Conservation (phyloP, 129 eudicot genomes). For the Dittrichia graveolens region DNA sequence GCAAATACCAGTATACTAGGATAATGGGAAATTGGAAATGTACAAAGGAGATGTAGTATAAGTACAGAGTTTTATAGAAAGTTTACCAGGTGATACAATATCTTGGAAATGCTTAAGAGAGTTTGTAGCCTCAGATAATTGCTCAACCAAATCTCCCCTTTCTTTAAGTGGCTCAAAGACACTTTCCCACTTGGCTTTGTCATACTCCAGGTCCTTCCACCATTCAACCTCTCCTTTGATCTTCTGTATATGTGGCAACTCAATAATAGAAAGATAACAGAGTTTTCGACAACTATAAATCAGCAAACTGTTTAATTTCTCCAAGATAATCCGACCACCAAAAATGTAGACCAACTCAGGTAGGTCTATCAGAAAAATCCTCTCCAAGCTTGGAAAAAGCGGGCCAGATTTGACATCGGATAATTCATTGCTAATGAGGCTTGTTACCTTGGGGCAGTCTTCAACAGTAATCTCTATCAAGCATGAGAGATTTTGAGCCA, state of each 20-base stretch:
- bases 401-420: neutral
- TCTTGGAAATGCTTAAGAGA: neutral
- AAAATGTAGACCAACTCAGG: constrained; percentile 21
- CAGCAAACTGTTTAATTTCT: neutral
- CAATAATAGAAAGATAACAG: neutral
- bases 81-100: neutral
- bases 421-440: neutral
- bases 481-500: constrained; percentile 14
- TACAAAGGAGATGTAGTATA: neutral
- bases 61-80: neutral
- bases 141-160: neutral
- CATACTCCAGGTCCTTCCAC: constrained; percentile 7
- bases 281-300: constrained; percentile 16
- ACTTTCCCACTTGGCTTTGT: neutral
- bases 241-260: neutral
- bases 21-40: neutral
- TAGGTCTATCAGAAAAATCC: constrained; percentile 20
- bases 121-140: neutral
- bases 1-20: too few relatives aligned
- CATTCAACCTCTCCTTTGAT: constrained; percentile 19
- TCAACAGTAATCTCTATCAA: constrained; percentile 35
- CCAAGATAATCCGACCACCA: neutral
- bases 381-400: constrained; percentile 16
- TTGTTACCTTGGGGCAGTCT: constrained; percentile 30
- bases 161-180: neutral